Conservation (phyloP, 164 flowering plant genomes). For the Vitis amurensis region DNA sequence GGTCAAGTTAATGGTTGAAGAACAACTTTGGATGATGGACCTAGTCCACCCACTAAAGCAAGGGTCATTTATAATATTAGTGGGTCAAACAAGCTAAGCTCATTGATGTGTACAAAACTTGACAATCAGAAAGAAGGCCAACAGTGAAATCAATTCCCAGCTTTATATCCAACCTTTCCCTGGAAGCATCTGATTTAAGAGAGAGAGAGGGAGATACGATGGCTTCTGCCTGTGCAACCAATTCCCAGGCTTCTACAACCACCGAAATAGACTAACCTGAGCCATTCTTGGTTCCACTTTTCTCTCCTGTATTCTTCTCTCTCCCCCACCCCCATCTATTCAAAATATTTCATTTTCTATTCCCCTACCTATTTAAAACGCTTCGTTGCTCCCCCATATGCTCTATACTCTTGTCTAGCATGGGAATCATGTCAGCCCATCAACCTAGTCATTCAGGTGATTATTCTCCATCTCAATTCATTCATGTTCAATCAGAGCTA, state of each 20-base stretch:
- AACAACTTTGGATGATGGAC: background rate
- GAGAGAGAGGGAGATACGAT: background rate
- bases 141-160: background rate
- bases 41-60: background rate
- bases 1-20: background rate
- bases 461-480: conserved; percentile 4
- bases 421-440: conserved; percentile 14
- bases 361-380: background rate
- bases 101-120: background rate
- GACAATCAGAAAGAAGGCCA: background rate
- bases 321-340: background rate
- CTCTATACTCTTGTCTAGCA: conserved; percentile 4
- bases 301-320: background rate
- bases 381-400: background rate
- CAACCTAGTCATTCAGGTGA: conserved; percentile 5
- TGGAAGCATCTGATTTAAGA: no score
- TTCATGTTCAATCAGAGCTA: background rate
- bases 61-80: background rate
- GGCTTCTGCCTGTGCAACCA: background rate
- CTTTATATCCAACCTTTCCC: background rate
- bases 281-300: background rate
- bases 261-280: background rate
- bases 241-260: background rate
- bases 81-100: background rate
- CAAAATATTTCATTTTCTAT: background rate